Evolutionary conservation across 2,329 filamentous ascomycete species (phyloP), one percentile per base, ranked within the genome.

Genomic region (Curvularia eragrostidis): DNA sequence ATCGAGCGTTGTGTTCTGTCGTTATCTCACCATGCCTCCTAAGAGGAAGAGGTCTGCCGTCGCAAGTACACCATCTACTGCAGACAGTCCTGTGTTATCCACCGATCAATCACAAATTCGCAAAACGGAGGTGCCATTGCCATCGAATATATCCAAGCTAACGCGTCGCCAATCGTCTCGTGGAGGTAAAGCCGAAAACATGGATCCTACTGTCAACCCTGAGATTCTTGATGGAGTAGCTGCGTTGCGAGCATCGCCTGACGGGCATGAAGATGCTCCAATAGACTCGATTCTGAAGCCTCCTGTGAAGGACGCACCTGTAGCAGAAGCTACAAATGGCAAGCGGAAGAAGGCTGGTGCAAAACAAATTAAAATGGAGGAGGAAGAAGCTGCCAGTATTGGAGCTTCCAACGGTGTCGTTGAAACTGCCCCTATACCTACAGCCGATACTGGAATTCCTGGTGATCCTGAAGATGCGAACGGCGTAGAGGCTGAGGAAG

Each of bases 391-490:
- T 36, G 62, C 56, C 18, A 38, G 21, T 51, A 59, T 59, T 32
- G 51, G 48, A 3, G 26, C 50, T 18, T 58, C 62, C 15, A 61
- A 64, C 56, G 54, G 59, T 48, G 48, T 60, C 46, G 24, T 44
- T 36, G 56, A 58, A 44, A 57, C 66, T 58, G 61, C 57, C 61
- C 67, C 65, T 46, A 61, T 39, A 32, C 57, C 68, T 48, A 62
- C 64, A 53, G 60, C 48, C 34, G 52, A 51, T 52, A 49, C 62
- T 41, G 50, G 59, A 41, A 58, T 69, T n/a, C 43, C 66, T 52
- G 67, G 59, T 49, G 70, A 87, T 68, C 82, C 83, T 18, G 86
- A 88, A 70, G 83, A 78, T 52, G 59, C 62, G 47, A 62, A 66
- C n/a, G 65, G 64, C 26, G 58, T 62, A 34, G 82, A 77, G 23